A percentile compares a stretch with the other conserved stretches of the same genome.
Conservation (phyloP, 202 grass and related monocot genomes). For the Setaria italica region DNA sequence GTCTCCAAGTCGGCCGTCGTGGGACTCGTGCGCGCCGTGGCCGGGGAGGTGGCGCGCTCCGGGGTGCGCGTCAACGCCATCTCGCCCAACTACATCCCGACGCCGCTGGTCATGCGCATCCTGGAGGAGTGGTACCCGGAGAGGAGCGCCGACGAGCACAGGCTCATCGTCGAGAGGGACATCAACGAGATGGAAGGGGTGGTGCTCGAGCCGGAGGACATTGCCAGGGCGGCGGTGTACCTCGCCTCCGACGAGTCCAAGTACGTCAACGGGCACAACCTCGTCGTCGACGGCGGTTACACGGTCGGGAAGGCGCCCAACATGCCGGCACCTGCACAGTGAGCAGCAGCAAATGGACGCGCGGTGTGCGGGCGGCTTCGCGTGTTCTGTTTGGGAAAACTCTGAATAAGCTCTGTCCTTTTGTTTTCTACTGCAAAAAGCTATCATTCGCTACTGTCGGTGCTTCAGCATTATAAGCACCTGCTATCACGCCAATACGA, state of each 20-base stretch:
- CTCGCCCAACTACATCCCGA: conserved; percentile 45
- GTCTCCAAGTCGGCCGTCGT: conserved; percentile 33
- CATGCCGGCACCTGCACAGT: neutral
- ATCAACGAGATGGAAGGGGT: conserved; percentile 28
- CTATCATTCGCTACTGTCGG: too few species aligned
- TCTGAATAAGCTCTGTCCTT: neutral
- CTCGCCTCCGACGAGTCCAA: conserved; percentile 52
- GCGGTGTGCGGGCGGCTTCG: neutral
- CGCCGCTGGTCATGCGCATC: conserved; percentile 7
- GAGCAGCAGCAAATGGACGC: too few species aligned
- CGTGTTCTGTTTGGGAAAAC: neutral
- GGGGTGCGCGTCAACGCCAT: conserved; percentile 57
- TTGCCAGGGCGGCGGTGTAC: conserved; percentile 46
- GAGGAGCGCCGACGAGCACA: neutral
- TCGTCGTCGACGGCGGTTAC: conserved; percentile 60
- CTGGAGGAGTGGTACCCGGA: neutral
- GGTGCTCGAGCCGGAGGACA: conserved; percentile 22
- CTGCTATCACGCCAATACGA: neutral
- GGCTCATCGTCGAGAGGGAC: neutral
- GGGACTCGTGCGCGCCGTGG: conserved; percentile 16
- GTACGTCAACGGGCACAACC: conserved; percentile 56
- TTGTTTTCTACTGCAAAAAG: neutral
- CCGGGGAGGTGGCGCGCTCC: conserved; percentile 28
- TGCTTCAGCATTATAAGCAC: neutral
- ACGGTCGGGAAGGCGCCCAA: conserved; percentile 14